Percentiles rank a stretch among this genome's conserved stretches.
Conservation (phyloP, 2,329 filamentous ascomycete species). For the Tolypocladium ophioglossoides region DNA sequence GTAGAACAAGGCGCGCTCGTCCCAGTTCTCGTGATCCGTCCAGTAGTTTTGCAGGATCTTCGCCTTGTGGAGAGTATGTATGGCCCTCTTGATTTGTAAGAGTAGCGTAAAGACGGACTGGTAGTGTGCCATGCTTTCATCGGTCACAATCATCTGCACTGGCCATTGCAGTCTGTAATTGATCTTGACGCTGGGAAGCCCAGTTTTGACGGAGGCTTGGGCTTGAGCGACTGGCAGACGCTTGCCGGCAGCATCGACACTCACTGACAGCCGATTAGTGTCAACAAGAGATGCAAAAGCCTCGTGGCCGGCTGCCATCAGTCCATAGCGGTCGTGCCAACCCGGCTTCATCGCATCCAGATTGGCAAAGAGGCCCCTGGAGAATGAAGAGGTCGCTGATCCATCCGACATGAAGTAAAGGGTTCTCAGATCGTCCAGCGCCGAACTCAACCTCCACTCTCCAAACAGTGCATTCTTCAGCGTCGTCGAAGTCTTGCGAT, state of each 20-base stretch:
- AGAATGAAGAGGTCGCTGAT: constrained; percentile 53
- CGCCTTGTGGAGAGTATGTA: constrained; percentile 51
- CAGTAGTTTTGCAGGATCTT: constrained; percentile 31
- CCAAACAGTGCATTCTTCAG: constrained; percentile 58
- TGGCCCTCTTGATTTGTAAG: constrained; percentile 65
- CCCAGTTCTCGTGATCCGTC: constrained; percentile 23
- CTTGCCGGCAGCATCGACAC: constrained; percentile 30
- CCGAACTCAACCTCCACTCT: constrained; percentile 54
- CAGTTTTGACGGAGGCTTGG: constrained; percentile 43
- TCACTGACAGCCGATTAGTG: constrained; percentile 50
- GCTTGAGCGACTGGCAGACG: constrained; percentile 33
- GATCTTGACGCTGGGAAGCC: constrained; percentile 53
- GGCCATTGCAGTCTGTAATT: constrained; percentile 59
- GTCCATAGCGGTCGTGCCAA: constrained; percentile 74
- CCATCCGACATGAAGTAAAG: constrained; percentile 74
- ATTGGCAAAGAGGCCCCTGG: constrained; percentile 60
- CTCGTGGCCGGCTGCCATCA: constrained; percentile 68
- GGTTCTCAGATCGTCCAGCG: constrained; percentile 55
- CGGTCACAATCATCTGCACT: constrained; percentile 61
- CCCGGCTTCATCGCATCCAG: constrained; percentile 48
- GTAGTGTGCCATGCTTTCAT: constrained; percentile 53
- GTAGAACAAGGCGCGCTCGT: constrained; percentile 42
- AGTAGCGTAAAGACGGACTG: constrained; percentile 65
- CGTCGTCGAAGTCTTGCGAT: constrained; percentile 55
- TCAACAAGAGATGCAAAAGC: constrained; percentile 54